phyloP scores from a whole-genome alignment of 2,329 filamentous ascomycete species.

The Didymella glomerata region DNA sequence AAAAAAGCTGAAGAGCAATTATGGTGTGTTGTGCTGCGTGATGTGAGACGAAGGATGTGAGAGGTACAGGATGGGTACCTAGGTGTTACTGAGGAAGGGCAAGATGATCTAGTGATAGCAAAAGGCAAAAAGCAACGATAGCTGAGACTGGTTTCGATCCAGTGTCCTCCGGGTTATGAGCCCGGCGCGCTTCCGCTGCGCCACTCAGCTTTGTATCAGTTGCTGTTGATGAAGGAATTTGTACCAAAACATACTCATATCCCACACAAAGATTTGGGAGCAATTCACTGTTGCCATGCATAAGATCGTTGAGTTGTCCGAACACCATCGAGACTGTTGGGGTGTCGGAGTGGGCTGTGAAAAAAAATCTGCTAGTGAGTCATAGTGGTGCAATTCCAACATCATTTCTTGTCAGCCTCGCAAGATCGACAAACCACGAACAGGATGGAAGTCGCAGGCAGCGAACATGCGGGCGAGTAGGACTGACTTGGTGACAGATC shows the following conservation, averaged over 20 bases:
- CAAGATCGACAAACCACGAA: neutral
- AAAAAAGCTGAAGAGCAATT: neutral
- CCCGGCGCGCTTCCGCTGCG: conserved; percentile 46
- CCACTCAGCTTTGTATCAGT: conserved; percentile 32
- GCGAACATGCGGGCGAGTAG: neutral
- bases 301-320: too few relatives aligned
- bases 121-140: conserved; percentile 20
- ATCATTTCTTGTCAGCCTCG: neutral
- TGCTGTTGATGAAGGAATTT: neutral
- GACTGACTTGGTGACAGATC: neutral
- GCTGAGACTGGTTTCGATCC: conserved; percentile 37
- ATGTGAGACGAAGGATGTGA: too few relatives aligned
- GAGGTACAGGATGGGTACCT: too few relatives aligned
- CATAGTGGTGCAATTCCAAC: conserved; percentile 2
- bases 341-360: conserved; percentile 1
- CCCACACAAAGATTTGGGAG: too few relatives aligned
- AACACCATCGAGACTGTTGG: too few relatives aligned
- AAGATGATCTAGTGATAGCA: too few relatives aligned
- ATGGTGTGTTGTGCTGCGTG: neutral
- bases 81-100: too few relatives aligned
- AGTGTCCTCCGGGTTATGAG: conserved; percentile 46
- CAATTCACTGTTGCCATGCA: too few relatives aligned
- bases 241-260: too few relatives aligned
- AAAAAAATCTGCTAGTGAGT: conserved; percentile 9
- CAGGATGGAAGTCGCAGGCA: neutral